Evolutionary conservation across 225 moss, liverwort and hornwort species (phyloP).

Genomic region (Antitrichia curtipendula): DNA sequence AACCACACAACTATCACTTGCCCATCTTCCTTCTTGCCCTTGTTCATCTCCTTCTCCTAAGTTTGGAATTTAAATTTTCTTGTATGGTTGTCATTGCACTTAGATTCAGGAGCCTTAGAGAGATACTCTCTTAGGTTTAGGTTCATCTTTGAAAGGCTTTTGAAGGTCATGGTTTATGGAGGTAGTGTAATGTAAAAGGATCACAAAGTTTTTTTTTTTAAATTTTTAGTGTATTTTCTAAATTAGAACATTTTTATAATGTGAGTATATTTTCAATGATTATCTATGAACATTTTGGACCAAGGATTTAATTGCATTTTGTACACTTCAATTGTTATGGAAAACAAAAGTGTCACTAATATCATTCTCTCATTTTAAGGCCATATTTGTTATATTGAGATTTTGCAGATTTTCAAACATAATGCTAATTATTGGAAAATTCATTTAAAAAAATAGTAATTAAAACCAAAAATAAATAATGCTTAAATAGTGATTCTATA

Average conservation of each 20-base stretch:
- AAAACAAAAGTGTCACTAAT: background rate
- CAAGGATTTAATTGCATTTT: background rate
- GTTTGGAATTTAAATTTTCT: background rate
- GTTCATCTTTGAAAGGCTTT: background rate
- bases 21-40: no score
- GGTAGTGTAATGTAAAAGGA: fast-evolving
- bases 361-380: background rate
- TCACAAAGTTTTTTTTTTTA: background rate
- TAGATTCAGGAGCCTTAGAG: background rate
- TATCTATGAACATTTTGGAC: background rate
- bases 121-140: fast-evolving
- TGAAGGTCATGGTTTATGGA: background rate
- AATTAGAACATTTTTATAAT: fast-evolving
- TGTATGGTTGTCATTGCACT: fast-evolving
- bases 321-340: fast-evolving
- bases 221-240: fast-evolving
- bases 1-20: background rate
- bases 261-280: background rate
- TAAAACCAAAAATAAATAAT: no score
- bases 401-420: no score
- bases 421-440: no score
- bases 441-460: no score
- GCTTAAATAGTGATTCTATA: no score
- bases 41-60: no score
- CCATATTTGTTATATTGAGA: no score